Evolutionary conservation across 2,329 filamentous ascomycete genomes (phyloP), one percentile per base, ranked within the genome.

Genomic region (Pseudogymnoascus sp.): DNA sequence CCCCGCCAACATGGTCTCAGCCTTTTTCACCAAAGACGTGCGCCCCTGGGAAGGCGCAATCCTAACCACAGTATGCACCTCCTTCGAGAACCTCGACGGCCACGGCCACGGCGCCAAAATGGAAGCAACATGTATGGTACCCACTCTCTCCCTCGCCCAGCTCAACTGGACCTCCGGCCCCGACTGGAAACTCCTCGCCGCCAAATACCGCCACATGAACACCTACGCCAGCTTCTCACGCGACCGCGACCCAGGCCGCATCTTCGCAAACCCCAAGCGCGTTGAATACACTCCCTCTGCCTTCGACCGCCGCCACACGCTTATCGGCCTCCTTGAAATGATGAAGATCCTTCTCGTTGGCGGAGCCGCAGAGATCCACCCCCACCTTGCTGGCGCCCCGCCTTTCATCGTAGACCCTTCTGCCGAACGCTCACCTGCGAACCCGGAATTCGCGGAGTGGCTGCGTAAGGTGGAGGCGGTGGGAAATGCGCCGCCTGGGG

Each of bases 31-130:
- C 35, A 80, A 91, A 63, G 86, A 89, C 36, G 80, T 87, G n/a
- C 81, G 80, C 15, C 85, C 86, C 0, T 90, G 87, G 87, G 85
- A 87, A 73, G 80, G 78, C n/a, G 82, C 85, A 1, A 92, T 92
- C 67, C 83, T 97, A 63, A 97, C 92, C 0, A 83, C 85, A 3
- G 86, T 92, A 18, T 87, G 90, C 65, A 84, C 81, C 45, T 85
- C 89, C 60, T 90, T 92, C 67, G 89, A 95, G 66, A 88, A 97
- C 67, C 79, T 92, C 0, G 91, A 96, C 72, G 83, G 84, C 6
- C 79, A 86, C 45, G 90, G 91, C 62, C 90, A 97, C 69, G 93
- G 93, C 40, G 80, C 81, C 58, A 96, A 95, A 73, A 78, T 97
- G 27, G 92, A 97, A 77, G 80, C 86, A 8, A 84, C 84, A 1